Base-by-base conservation (phyloP, 129 eudicot genomes). In the Chrysanthemum lavandulifolium region DNA sequence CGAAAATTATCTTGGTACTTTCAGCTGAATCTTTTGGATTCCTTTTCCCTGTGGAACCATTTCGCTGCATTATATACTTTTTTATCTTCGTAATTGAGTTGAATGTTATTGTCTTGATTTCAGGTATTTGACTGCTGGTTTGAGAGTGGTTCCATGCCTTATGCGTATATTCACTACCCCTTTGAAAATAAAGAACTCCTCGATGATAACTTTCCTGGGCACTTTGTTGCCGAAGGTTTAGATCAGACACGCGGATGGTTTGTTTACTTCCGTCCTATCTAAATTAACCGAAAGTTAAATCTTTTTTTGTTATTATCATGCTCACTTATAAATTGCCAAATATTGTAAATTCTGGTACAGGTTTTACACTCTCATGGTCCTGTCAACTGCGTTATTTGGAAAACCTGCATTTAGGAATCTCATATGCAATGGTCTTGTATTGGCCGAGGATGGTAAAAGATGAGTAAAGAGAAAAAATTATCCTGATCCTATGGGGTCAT, bases 101-200 rank as follows among this genome's bases (percentile, higher is more conserved):
- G 40, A 13, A 50, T 4, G 27, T 25, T 25, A 10, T 11, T 52
- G 64, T 13, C 54, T 31, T 76, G 13, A 54, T 73, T 76, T 67
- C 86, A 88, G 96, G 96, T 92, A 4, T 92, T 92, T 78, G 98
- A 89, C 80, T 92, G 98, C 86, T 92, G 98, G 98, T 92, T 92
- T 71, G 98, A 92, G 82, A 92, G 98, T 79, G 98, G 98, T 57
- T 87, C 97, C 69, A 91, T 91, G 97, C 97, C 97, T 57, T 91
- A 86, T 75, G 97, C 97, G 10, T 88, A 91, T 67, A 88, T 91
- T 71, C 97, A 91, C 72, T 91, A 91, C 66, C 97, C 97, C 3
- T 91, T 91, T 82, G 97, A 91, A 64, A 91, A 91, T 65, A 84
- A 78, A 57, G 86, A 86, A 63, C 79, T 86, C 7, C 86, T 91